These are phyloP conservation scores for Fusarium aywerte DNA, from an alignment of 2,329 filamentous ascomycete genomes.

Conservation along the genomic window DNA sequence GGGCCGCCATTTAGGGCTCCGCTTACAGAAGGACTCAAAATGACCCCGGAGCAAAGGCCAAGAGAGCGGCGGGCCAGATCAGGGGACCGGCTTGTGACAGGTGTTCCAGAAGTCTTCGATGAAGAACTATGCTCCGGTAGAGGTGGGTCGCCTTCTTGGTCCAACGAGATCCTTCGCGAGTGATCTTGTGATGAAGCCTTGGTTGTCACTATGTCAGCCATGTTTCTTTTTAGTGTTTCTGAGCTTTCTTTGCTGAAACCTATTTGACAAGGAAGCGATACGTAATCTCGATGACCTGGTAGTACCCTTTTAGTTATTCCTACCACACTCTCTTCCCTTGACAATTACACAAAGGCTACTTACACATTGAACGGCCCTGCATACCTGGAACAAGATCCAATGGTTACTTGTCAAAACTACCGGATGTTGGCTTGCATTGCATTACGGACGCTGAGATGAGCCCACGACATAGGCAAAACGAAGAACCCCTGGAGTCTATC, in stretches of 20 bases:
- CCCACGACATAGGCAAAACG: slow-evolving; percentile 26
- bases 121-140: slow-evolving; percentile 17
- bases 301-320: background rate
- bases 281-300: background rate
- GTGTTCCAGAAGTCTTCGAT: slow-evolving; percentile 40
- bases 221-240: slow-evolving; percentile 5
- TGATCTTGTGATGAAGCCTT: slow-evolving; percentile 1
- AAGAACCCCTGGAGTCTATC: slow-evolving; percentile 28
- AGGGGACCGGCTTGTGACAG: slow-evolving; percentile 26
- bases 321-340: background rate
- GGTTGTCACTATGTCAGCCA: slow-evolving; percentile 7
- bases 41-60: slow-evolving; percentile 23
- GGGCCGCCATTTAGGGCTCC: slow-evolving; percentile 2
- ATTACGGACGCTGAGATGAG: slow-evolving; percentile 41
- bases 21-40: slow-evolving; percentile 25
- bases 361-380: background rate
- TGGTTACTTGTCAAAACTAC: slow-evolving; percentile 9
- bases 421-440: slow-evolving; percentile 22
- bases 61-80: background rate
- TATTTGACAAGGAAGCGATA: background rate
- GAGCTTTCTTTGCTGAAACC: slow-evolving; percentile 4
- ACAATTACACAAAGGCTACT: slow-evolving; percentile 10
- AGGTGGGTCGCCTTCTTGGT: slow-evolving; percentile 12
- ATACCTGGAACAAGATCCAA: slow-evolving; percentile 8
- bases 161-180: slow-evolving; percentile 11